Conservation (phyloP, 1,284 basidiomycete species). For the Pascua sp. region DNA sequence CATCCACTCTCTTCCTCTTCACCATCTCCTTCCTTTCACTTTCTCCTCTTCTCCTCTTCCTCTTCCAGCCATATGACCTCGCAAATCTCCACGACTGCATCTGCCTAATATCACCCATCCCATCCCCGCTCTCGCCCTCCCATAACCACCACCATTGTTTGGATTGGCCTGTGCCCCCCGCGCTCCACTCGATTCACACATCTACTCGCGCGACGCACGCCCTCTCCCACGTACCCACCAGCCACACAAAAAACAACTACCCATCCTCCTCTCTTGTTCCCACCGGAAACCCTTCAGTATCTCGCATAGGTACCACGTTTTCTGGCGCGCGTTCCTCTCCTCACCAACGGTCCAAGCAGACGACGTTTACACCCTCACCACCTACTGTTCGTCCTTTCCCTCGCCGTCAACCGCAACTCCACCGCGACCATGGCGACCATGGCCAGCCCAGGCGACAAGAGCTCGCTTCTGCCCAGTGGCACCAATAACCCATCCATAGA, state of each 20-base stretch:
- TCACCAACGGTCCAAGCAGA: too few relatives aligned
- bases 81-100: not conserved
- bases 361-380: not conserved
- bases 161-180: not conserved
- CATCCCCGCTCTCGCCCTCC: too few relatives aligned
- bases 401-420: not conserved
- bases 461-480: not conserved
- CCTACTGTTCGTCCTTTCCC: not conserved
- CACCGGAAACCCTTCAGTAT: too few relatives aligned
- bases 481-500: slow-evolving; percentile 2
- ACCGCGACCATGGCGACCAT: not conserved
- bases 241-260: too few relatives aligned
- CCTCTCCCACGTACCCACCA: not conserved
- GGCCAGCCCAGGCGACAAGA: slow-evolving; percentile 2
- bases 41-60: not conserved
- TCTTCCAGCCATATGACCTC: not conserved
- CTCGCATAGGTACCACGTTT: too few relatives aligned
- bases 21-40: not conserved
- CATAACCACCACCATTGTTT: not conserved
- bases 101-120: not conserved
- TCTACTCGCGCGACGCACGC: not conserved
- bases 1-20: not conserved
- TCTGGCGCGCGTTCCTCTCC: too few relatives aligned
- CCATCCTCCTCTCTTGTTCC: too few relatives aligned
- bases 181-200: not conserved